phyloP scores from a whole-genome alignment of 176 grass and related monocot genomes.

The Carex parvula region DNA sequence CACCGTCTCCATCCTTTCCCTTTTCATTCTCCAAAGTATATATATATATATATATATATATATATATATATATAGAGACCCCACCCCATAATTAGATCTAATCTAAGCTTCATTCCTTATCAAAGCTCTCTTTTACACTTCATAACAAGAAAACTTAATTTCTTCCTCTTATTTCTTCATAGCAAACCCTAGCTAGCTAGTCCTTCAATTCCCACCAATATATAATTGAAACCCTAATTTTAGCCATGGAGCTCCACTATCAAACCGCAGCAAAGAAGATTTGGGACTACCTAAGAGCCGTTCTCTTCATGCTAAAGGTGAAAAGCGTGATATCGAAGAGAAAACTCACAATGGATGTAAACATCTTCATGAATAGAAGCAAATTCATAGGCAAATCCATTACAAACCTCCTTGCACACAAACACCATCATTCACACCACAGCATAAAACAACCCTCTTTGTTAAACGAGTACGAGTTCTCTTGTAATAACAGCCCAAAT shows the following conservation, averaged over 20 bases:
- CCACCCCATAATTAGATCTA: neutral
- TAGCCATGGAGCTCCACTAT: constrained; percentile 22
- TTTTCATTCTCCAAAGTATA: neutral
- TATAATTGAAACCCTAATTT: neutral
- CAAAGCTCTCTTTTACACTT: neutral
- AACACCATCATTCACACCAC: neutral
- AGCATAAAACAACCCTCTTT: constrained; percentile 5
- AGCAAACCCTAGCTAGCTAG: neutral
- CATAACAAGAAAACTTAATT: neutral
- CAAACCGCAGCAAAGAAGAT: constrained; percentile 23
- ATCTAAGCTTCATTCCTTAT: neutral
- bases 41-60: too few species aligned
- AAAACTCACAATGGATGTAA: constrained; percentile 17
- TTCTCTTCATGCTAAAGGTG: constrained; percentile 28
- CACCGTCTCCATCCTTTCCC: constrained; percentile 1
- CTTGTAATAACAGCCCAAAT: neutral
- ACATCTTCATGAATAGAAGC: constrained; percentile 22
- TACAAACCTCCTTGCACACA: constrained; percentile 1
- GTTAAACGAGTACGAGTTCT: constrained; percentile 9
- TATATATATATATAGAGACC: neutral
- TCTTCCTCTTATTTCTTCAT: neutral
- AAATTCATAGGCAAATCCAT: constrained; percentile 25
- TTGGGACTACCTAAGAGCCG: constrained; percentile 22
- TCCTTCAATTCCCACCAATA: neutral
- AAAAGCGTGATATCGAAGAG: constrained; percentile 24